These are phyloP conservation scores for Nakazawaea siamensis DNA, from an alignment of 805 yeast genomes.

Conservation along the genomic window DNA sequence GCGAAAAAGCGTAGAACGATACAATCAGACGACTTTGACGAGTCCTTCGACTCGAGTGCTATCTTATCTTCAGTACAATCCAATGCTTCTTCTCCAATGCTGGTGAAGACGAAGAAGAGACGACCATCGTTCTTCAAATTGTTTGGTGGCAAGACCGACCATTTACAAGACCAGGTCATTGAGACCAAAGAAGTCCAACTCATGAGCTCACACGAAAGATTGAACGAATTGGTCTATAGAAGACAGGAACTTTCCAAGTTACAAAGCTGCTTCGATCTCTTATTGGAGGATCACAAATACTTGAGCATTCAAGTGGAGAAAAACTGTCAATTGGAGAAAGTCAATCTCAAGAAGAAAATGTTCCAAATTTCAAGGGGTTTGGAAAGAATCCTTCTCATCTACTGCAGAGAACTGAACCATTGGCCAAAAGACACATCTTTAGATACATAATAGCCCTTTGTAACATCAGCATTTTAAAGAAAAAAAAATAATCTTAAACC, in stretches of 20 bases:
- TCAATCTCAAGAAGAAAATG: slow-evolving; percentile 31
- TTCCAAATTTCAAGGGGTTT: slow-evolving; percentile 27
- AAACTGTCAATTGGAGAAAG: slow-evolving; percentile 27
- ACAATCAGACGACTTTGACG: not conserved
- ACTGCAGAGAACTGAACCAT: slow-evolving; percentile 8
- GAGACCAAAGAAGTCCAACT: slow-evolving; percentile 13
- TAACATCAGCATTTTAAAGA: no score
- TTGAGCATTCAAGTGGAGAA: slow-evolving; percentile 34
- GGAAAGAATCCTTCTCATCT: slow-evolving; percentile 16
- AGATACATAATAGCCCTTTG: no score
- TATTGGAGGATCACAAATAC: slow-evolving; percentile 33
- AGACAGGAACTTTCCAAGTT: slow-evolving; percentile 32
- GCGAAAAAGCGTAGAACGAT: slow-evolving; percentile 12
- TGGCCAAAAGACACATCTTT: no score
- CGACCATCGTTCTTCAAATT: slow-evolving; percentile 8
- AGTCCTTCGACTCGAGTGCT: not conserved
- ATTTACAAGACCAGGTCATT: not conserved
- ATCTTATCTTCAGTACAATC: not conserved
- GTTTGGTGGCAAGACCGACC: slow-evolving; percentile 5
- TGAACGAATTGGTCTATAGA: slow-evolving; percentile 15
- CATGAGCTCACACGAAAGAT: slow-evolving; percentile 17
- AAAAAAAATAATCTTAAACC: no score
- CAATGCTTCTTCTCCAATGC: not conserved
- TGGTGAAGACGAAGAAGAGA: slow-evolving; percentile 7
- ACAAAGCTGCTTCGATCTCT: slow-evolving; percentile 36